Percentiles rank a stretch among this genome's conserved stretches.
These are phyloP conservation scores for Ophiostoma perfectum DNA, from an alignment of 2,329 filamentous ascomycete genomes.

Conservation along the genomic window DNA sequence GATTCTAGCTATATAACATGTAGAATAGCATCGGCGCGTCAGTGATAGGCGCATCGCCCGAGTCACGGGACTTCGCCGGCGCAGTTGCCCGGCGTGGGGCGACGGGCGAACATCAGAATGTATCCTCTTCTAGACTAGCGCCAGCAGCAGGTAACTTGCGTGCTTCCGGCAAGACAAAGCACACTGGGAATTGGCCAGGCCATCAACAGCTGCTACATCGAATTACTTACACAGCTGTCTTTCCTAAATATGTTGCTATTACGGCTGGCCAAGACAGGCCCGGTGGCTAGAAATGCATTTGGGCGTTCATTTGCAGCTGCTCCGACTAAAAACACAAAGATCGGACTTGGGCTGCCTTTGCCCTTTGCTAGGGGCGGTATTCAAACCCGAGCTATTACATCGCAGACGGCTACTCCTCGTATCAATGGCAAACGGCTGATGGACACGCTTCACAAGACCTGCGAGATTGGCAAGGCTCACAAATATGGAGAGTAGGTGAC, in stretches of 20 bases:
- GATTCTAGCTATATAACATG: no score
- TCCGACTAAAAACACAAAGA: not conserved
- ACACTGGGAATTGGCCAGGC: not conserved
- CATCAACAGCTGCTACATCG: not conserved
- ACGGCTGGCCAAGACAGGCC: not conserved
- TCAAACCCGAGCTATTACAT: not conserved
- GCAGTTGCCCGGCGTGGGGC: not conserved
- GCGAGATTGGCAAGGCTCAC: slow-evolving; percentile 26
- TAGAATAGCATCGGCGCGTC: not conserved
- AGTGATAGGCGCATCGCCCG: not conserved
- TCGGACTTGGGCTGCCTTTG: no score
- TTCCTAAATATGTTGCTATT: not conserved
- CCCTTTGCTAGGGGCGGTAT: not conserved
- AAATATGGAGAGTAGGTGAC: slow-evolving; percentile 22
- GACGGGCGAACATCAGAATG: not conserved
- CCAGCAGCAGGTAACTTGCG: not conserved
- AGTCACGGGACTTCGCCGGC: not conserved
- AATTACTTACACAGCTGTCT: not conserved
- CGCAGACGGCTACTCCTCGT: not conserved
- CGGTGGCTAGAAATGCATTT: not conserved
- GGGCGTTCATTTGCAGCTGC: not conserved
- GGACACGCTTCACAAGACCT: slow-evolving; percentile 26
- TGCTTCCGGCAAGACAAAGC: not conserved
- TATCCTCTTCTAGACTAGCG: not conserved
- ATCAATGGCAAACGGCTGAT: slow-evolving; percentile 26